Base-by-base conservation (phyloP, 306 rosid genomes). In the Cyclanthera cordifolia region DNA sequence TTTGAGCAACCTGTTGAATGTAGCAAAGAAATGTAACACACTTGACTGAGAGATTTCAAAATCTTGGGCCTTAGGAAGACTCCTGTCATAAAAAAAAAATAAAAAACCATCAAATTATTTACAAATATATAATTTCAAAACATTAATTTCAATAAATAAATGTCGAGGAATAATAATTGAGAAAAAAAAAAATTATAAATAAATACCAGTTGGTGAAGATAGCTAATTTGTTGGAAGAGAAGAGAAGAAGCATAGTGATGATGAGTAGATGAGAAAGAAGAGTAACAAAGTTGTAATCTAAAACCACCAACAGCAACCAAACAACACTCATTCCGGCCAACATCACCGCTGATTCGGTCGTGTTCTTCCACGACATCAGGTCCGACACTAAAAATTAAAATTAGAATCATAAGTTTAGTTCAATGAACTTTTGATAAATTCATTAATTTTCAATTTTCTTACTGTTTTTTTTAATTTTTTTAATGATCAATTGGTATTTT, bases 291-390 rank as follows among this genome's bases (percentile, higher is more conserved):
- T 67, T 70, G 78, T 78, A 90, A 37, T 88, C 95, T 2, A 64
- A 76, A 39, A 83, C 89, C 85, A 86, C 87, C 49, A 86, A 66
- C n/a, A 83, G 80, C 67, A 84, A 53, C 90, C 89, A 90, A 43
- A 81, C 39, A 4, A 34, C 20, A 25, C 85, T 79, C 47, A 84
- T 69, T 43, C 85, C 92, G 13, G 47, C 72, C 12, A 81, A 72
- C 43, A 80, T 68, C 70, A 67, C 69, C 20, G 77, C 86, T 2
- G 93, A 75, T 75, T 67, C 5, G 61, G 7, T 73, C 85, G 70
- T 85, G 70, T 90, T 68, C 82, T 67, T 81, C 97, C 95, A 86
- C 46, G 83, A 37, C 61, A 90, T 43, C 55, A 86, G 30, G 72
- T 87, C 88, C 41, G 90, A 87, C 51, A 43, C 70, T 64, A 37